Conservation (phyloP, 108 stramenopile genomes). For the Mayamaea pseudoterrestris region DNA sequence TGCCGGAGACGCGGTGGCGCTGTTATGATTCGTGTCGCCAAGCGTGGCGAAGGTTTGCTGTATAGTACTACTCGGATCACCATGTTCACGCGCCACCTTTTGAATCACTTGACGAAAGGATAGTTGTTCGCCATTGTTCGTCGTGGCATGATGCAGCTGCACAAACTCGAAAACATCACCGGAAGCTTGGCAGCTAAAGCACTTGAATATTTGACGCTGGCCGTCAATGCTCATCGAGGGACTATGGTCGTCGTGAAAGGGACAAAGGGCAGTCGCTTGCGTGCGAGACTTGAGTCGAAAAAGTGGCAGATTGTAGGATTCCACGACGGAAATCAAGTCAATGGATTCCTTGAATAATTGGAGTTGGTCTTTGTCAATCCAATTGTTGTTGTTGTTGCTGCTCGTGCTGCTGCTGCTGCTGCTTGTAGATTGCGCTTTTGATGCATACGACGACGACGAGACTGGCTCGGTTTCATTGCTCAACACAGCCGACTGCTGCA, state of each 20-base stretch:
- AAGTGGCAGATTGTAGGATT: conserved; percentile 29
- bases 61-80: too few species aligned
- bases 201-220: conserved; percentile 73
- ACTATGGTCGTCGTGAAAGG: conserved; percentile 87
- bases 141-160: conserved; percentile 50
- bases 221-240: conserved; percentile 75
- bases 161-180: conserved; percentile 86
- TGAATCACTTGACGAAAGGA: conserved; percentile 62
- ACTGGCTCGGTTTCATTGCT: too few species aligned
- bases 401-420: too few species aligned
- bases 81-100: conserved; percentile 28
- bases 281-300: conserved; percentile 27
- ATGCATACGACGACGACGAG: too few species aligned
- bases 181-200: conserved; percentile 89
- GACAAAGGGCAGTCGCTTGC: conserved; percentile 68
- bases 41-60: not conserved
- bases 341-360: conserved; percentile 1
- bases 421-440: too few species aligned
- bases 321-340: conserved; percentile 2
- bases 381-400: too few species aligned
- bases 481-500: too few species aligned
- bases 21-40: not conserved
- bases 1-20: not conserved
- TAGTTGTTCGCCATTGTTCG: conserved; percentile 30
- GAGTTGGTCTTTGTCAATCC: too few species aligned